Evolutionary conservation across 73 alveolate species (phyloP).

Genomic region (Paramecium primaurelia): DNA sequence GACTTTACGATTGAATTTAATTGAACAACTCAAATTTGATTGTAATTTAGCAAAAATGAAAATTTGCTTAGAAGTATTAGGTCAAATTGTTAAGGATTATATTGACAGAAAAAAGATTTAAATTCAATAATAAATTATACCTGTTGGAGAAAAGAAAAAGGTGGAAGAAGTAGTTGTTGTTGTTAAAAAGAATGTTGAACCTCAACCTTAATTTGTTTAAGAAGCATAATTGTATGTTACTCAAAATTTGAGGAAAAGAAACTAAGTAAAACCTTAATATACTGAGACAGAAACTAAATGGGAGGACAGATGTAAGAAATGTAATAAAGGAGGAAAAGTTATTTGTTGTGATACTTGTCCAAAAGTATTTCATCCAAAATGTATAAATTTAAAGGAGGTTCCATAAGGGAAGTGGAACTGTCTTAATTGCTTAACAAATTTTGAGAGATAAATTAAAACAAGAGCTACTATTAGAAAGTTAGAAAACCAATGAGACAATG

Average conservation of each 20-base stretch:
- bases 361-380: slow-evolving; percentile 58
- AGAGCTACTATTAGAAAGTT: slow-evolving; percentile 36
- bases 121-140: background rate
- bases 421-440: background rate
- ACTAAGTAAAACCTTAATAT: background rate
- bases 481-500: slow-evolving; percentile 44
- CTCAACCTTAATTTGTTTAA: background rate
- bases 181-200: background rate
- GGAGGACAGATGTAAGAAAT: slow-evolving; percentile 58
- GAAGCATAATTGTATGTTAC: background rate
- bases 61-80: slow-evolving; percentile 18
- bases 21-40: background rate
- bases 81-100: slow-evolving; percentile 37
- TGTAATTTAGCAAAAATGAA: background rate
- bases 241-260: background rate
- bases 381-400: slow-evolving; percentile 51
- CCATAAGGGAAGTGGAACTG: slow-evolving; percentile 56
- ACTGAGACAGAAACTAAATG: slow-evolving; percentile 18
- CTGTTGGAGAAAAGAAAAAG: background rate
- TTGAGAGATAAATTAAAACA: slow-evolving; percentile 29
- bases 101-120: slow-evolving; percentile 30
- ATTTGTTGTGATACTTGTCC: slow-evolving; percentile 63
- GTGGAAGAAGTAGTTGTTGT: background rate
- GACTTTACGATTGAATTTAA: background rate
- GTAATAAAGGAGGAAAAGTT: slow-evolving; percentile 52